phyloP scores from a whole-genome alignment of 139 green algal genomes.

The Pleodorina starrii region DNA sequence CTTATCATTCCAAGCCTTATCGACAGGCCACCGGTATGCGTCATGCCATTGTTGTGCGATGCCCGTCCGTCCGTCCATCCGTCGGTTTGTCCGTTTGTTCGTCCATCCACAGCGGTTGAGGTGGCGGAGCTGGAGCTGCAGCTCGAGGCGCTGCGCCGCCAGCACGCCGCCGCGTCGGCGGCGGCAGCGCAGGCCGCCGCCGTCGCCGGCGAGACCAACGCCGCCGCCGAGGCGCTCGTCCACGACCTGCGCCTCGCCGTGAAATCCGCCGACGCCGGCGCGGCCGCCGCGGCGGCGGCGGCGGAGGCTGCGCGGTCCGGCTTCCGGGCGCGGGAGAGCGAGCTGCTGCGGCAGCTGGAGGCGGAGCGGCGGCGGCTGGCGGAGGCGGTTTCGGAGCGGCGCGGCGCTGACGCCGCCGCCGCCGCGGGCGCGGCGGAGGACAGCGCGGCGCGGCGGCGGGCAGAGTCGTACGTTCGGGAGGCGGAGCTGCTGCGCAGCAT shows the following conservation, averaged over 20 bases:
- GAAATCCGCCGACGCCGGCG: neutral
- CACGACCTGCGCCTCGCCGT: neutral
- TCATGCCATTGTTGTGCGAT: too few relatives aligned
- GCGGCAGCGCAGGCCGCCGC: neutral
- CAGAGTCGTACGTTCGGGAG: conserved; percentile 22
- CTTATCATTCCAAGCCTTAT: too few relatives aligned
- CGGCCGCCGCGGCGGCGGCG: neutral
- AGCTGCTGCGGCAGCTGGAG: conserved; percentile 26
- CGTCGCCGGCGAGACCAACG: neutral
- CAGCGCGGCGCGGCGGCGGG: neutral
- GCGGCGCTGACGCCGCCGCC: neutral
- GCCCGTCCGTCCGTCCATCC: neutral
- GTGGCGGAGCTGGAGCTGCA: neutral
- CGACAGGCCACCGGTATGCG: too few relatives aligned
- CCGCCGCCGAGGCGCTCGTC: neutral
- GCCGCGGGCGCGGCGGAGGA: neutral
- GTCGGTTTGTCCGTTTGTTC: neutral
- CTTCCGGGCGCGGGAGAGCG: neutral
- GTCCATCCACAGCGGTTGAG: neutral
- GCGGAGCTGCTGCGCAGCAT: neutral
- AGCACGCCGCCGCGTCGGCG: too few relatives aligned
- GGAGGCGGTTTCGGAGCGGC: conserved; percentile 12
- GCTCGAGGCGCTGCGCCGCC: neutral
- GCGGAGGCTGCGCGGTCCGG: neutral
- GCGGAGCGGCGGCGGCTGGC: neutral